A percentile compares a stretch with the other conserved stretches of the same genome.
These are phyloP conservation scores for Cryptococcus sp. DNA, from an alignment of 1,284 basidiomycete species.

Conservation along the genomic window DNA sequence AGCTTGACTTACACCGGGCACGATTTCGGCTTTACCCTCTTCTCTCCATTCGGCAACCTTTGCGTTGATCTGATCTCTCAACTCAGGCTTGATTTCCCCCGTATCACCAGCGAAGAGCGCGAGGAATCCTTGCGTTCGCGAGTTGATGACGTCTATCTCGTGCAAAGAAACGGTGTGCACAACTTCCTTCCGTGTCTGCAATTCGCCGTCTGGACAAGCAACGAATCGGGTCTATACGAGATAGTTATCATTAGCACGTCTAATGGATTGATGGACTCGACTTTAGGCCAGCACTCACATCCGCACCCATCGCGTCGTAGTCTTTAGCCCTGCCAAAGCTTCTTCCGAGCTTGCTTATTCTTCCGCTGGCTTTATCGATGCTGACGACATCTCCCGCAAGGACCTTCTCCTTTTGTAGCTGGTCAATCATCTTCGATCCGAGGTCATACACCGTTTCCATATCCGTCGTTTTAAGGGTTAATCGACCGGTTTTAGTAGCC, in stretches of 20 bases:
- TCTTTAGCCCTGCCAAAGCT: constrained; percentile 95
- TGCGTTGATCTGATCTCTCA: constrained; percentile 93
- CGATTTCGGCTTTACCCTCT: constrained; percentile 97
- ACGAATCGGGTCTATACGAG: constrained; percentile 84
- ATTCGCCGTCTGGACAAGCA: constrained; percentile 95
- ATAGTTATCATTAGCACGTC: no score
- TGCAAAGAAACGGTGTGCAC: constrained; percentile 96
- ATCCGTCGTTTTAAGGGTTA: constrained; percentile 98
- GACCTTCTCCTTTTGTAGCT: constrained; percentile 94
- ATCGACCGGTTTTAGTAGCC: constrained; percentile 97
- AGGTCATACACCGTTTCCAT: constrained; percentile 99
- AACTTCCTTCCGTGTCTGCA: constrained; percentile 95
- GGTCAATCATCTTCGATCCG: constrained; percentile 99
- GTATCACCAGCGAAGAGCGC: constrained; percentile 78
- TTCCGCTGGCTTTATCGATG: constrained; percentile 97
- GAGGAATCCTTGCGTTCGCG: constrained; percentile 82
- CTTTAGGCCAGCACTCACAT: constrained; percentile 62
- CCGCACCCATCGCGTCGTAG: constrained; percentile 98
- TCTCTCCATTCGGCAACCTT: constrained; percentile 98
- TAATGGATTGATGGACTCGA: no score
- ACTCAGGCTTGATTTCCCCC: constrained; percentile 96
- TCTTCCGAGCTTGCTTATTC: constrained; percentile 91
- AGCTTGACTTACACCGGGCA: constrained; percentile 76
- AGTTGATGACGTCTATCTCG: constrained; percentile 99
- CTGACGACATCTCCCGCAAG: constrained; percentile 93